Percentiles rank a stretch among this genome's conserved stretches.
These are phyloP conservation scores for Candida fluviatilis DNA, from an alignment of 805 yeast genomes.

Conservation along the genomic window DNA sequence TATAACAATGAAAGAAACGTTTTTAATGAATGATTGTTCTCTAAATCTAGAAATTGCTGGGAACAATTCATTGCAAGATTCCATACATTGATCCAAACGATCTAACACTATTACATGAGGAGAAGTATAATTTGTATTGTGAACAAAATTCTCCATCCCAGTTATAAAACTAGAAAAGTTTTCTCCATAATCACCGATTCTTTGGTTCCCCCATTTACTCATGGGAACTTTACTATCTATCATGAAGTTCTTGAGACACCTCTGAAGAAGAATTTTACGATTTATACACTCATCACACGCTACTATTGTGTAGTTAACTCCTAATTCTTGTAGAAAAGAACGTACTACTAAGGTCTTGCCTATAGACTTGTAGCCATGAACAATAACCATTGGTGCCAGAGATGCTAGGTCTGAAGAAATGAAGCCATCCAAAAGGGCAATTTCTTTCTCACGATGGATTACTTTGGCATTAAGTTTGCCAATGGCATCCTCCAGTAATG, in stretches of 20 bases:
- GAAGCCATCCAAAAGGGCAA: constrained; percentile 31
- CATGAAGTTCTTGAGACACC: constrained; percentile 35
- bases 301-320: constrained; percentile 25
- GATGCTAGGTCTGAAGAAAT: constrained; percentile 22
- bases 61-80: constrained; percentile 36
- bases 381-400: constrained; percentile 34
- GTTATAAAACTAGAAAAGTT: constrained; percentile 37
- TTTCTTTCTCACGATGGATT: constrained; percentile 32
- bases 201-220: constrained; percentile 5
- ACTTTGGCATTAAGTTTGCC: constrained; percentile 2
- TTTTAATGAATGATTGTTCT: constrained; percentile 33
- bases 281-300: constrained; percentile 45
- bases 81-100: constrained; percentile 44
- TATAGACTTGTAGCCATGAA: constrained; percentile 47
- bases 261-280: constrained; percentile 36
- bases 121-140: constrained; percentile 23
- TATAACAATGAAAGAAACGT: constrained; percentile 36
- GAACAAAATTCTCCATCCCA: constrained; percentile 36
- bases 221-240: constrained; percentile 23
- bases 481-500: background rate
- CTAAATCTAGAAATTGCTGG: constrained; percentile 38
- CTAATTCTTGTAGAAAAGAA: constrained; percentile 24
- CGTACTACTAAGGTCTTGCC: constrained; percentile 44
- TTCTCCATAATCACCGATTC: constrained; percentile 33
- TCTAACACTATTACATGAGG: constrained; percentile 46